Percentiles rank a stretch among this genome's conserved stretches.
Evolutionary conservation across 1,284 basidiomycete genomes (phyloP).

Genomic region (Puccinia sorghi): DNA sequence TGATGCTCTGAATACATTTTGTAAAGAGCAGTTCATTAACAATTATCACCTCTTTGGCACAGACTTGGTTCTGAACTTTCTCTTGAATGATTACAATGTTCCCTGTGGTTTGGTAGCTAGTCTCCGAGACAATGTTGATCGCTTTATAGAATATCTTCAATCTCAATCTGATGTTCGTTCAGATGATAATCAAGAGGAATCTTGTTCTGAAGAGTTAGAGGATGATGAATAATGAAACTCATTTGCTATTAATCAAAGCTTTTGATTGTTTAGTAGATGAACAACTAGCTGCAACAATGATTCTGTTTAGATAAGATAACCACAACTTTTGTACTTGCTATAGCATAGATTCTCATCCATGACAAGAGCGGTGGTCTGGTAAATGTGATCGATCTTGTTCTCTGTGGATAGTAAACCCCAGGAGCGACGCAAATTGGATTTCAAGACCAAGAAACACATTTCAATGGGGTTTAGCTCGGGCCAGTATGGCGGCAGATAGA

Average conservation of each 20-base stretch:
- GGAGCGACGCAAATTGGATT: background rate
- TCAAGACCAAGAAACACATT: constrained; percentile 21
- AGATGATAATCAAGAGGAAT: background rate
- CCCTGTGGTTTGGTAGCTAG: background rate
- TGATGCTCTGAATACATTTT: background rate
- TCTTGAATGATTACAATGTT: background rate
- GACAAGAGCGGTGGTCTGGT: background rate
- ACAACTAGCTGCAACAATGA: background rate
- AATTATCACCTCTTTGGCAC: background rate
- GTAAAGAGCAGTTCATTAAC: background rate
- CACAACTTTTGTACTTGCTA: background rate
- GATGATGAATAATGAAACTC: background rate
- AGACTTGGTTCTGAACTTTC: background rate
- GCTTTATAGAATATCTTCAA: background rate
- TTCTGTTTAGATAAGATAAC: background rate
- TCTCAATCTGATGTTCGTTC: background rate
- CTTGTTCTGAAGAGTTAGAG: background rate
- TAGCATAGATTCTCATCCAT: constrained; percentile 7
- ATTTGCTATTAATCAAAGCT: too few species aligned
- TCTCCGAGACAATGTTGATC: background rate
- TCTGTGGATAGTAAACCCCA: background rate
- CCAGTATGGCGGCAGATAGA: constrained; percentile 17
- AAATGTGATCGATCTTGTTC: background rate
- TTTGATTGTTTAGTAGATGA: background rate
- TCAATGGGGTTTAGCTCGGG: constrained; percentile 33